These are phyloP conservation scores for Parsonsia alboflavescens DNA, from an alignment of 257 asterid genomes.

Conservation along the genomic window DNA sequence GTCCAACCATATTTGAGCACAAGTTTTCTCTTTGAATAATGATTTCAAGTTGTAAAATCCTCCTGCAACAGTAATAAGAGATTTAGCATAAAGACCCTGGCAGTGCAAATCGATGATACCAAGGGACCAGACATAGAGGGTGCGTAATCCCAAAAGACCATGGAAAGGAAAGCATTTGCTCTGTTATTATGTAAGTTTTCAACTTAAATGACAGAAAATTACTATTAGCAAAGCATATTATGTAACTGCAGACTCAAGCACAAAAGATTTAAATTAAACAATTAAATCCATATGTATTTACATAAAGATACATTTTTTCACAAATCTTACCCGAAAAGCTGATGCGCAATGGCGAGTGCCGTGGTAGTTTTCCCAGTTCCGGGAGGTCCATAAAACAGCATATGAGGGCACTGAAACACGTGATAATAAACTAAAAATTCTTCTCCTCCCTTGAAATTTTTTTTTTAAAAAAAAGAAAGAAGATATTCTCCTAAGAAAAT, in stretches of 20 bases:
- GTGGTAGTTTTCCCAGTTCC: slow-evolving; percentile 97
- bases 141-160: background rate
- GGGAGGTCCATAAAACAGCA: slow-evolving; percentile 97
- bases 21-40: background rate
- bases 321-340: slow-evolving; percentile 69
- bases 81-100: background rate
- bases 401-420: slow-evolving; percentile 72
- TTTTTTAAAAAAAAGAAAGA: no score
- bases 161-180: background rate
- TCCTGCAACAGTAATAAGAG: background rate
- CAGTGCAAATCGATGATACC: no score
- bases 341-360: slow-evolving; percentile 93
- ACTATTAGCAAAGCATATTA: background rate
- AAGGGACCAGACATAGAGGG: no score
- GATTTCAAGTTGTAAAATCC: background rate
- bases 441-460: no score
- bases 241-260: background rate
- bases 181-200: background rate
- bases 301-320: background rate
- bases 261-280: background rate
- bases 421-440: background rate
- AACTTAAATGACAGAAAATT: background rate
- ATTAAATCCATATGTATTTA: background rate
- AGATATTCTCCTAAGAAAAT: background rate
- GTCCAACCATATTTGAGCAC: background rate